Evolutionary conservation across 1,139 yeast species (phyloP).

Genomic region (Candida tunisiensis): DNA sequence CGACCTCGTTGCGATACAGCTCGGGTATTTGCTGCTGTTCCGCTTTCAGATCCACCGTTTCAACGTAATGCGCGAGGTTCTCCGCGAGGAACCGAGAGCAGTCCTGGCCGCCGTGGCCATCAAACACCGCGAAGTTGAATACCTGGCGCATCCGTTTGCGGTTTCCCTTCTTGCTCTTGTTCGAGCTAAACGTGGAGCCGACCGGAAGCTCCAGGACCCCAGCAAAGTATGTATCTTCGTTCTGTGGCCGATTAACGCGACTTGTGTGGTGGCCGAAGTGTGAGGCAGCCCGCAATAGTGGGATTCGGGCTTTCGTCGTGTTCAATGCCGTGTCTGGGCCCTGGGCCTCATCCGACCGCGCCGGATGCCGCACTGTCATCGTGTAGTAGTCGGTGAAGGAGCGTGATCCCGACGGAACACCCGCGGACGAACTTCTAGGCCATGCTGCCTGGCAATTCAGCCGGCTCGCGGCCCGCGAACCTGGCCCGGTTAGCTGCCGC

Average conservation of each 20-base stretch:
- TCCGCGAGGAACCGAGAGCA: constrained; percentile 46
- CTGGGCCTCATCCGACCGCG: no score
- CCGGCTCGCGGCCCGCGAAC: no score
- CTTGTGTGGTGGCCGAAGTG: constrained; percentile 70
- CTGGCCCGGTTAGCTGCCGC: no score
- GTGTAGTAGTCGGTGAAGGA: no score
- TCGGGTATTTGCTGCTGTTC: constrained; percentile 28
- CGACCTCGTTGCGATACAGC: constrained; percentile 38
- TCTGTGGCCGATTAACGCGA: constrained; percentile 57
- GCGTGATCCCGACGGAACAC: no score
- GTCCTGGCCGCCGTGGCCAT: constrained; percentile 86
- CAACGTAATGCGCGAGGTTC: constrained; percentile 41
- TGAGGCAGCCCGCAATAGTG: constrained; percentile 50
- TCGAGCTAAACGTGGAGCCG: constrained; percentile 13
- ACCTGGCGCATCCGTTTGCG: constrained; percentile 14
- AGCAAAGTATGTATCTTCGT: constrained; percentile 68
- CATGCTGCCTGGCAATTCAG: no score
- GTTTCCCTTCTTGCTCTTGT: background rate
- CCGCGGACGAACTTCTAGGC: no score
- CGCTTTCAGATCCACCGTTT: constrained; percentile 22
- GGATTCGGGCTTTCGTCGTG: constrained; percentile 22
- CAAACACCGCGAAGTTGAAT: constrained; percentile 63
- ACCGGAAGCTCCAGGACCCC: constrained; percentile 32
- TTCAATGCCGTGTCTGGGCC: constrained; percentile 3
- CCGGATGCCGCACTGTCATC: no score